A percentile compares a stretch with the other conserved stretches of the same genome.
Conservation (phyloP, 176 grass and related monocot genomes). For the Elymus sibiricus region DNA sequence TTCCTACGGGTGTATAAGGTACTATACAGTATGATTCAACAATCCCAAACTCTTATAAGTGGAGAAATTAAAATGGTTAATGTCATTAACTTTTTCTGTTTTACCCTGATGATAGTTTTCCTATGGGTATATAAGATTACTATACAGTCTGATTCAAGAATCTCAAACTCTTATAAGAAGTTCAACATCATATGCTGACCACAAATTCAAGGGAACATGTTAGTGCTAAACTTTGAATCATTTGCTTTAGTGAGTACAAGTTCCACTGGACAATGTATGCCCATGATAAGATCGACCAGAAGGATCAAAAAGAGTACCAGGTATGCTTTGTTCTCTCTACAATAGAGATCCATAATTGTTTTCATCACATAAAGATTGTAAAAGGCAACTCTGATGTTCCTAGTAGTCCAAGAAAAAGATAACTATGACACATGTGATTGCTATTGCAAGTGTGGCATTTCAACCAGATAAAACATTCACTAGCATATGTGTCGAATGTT, state of each 20-base stretch:
- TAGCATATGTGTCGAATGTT: not conserved
- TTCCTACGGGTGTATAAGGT: too few relatives aligned
- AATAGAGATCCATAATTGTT: not conserved
- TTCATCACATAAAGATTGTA: not conserved
- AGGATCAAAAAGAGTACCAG: not conserved
- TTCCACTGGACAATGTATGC: not conserved
- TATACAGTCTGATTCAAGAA: constrained; percentile 3
- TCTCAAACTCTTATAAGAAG: not conserved
- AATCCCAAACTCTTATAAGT: too few relatives aligned
- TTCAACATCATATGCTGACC: not conserved
- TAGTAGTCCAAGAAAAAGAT: not conserved
- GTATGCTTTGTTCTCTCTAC: not conserved
- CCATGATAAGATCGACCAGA: not conserved
- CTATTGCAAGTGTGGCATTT: not conserved
- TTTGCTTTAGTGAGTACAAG: constrained; percentile 14
- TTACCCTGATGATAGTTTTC: not conserved
- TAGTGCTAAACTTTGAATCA: not conserved
- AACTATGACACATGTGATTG: not conserved
- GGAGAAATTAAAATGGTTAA: too few relatives aligned
- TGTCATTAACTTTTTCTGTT: not conserved
- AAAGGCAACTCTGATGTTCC: not conserved
- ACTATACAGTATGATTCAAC: too few relatives aligned
- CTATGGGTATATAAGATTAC: not conserved
- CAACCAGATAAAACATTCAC: not conserved
- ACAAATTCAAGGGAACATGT: not conserved